phyloP scores from a whole-genome alignment of 2,329 filamentous ascomycete species.

The Magnaporthales sp. region DNA sequence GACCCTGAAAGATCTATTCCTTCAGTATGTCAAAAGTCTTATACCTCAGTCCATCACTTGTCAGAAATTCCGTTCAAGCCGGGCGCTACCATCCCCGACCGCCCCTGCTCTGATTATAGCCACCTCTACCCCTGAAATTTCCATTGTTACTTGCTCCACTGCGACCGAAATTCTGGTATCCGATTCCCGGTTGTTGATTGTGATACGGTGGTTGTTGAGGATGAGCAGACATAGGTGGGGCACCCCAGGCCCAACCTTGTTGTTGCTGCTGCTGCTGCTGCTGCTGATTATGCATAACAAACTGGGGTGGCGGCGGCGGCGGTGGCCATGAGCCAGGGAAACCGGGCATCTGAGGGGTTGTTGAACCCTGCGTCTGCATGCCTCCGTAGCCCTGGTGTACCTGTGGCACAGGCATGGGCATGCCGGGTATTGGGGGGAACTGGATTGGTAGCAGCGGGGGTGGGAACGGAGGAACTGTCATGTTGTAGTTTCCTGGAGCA shows the following conservation, averaged over 20 bases:
- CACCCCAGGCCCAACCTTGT: background rate
- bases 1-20: background rate
- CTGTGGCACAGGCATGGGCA: slow-evolving; percentile 1
- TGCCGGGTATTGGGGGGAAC: slow-evolving; percentile 1
- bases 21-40: background rate
- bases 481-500: background rate
- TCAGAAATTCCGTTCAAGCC: slow-evolving; percentile 4
- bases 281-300: background rate
- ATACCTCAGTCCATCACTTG: too few species aligned
- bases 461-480: slow-evolving; percentile 11
- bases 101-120: background rate
- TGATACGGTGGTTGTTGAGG: background rate
- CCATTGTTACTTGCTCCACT: slow-evolving; percentile 21
- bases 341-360: slow-evolving; percentile 24
- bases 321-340: slow-evolving; percentile 33
- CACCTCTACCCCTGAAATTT: background rate
- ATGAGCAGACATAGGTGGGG: background rate
- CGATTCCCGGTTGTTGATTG: slow-evolving; percentile 3
- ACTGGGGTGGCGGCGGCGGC: slow-evolving; percentile 22
- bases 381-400: slow-evolving; percentile 12
- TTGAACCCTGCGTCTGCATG: slow-evolving; percentile 18
- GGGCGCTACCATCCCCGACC: slow-evolving; percentile 11
- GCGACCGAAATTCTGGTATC: slow-evolving; percentile 2
- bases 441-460: slow-evolving; percentile 8
- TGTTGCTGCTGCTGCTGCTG: background rate